Evolutionary conservation across 108 stramenopile genomes (phyloP).

Genomic region (Skeletonema tropicum): DNA sequence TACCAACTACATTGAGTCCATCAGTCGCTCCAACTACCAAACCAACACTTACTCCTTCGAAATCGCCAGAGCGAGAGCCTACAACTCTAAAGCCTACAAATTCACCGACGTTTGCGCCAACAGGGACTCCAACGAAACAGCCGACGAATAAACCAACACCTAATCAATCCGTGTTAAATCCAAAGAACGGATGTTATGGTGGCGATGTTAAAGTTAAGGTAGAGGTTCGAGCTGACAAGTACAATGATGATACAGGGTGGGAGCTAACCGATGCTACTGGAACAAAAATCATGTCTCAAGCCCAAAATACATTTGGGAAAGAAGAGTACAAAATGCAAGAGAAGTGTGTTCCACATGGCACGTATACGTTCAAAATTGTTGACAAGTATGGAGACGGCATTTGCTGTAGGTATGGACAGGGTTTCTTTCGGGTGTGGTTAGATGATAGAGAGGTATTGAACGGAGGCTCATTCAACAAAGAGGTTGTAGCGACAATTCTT

Average conservation of each 20-base stretch:
- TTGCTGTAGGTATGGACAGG: conserved; percentile 37
- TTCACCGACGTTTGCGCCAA: conserved; percentile 1
- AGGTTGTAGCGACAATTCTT: conserved; percentile 23
- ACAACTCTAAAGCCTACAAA: not conserved
- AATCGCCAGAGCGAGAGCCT: conserved; percentile 2
- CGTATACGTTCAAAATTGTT: conserved; percentile 39
- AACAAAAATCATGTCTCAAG: conserved; percentile 11
- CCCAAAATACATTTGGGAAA: conserved; percentile 9
- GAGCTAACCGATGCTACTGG: conserved; percentile 17
- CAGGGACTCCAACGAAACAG: conserved; percentile 10
- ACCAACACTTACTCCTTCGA: conserved; percentile 7
- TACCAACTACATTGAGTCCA: conserved; percentile 8
- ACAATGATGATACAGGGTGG: conserved; percentile 35
- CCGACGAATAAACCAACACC: conserved; percentile 42
- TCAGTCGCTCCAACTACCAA: conserved; percentile 12
- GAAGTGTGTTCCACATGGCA: conserved; percentile 38
- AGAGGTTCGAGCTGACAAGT: conserved; percentile 41
- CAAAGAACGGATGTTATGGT: conserved; percentile 38
- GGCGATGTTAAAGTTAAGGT: conserved; percentile 36
- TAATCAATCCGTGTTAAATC: conserved; percentile 13
- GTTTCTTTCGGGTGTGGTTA: conserved; percentile 12
- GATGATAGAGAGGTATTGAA: conserved; percentile 21
- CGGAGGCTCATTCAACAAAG: conserved; percentile 19
- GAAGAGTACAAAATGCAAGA: conserved; percentile 19
- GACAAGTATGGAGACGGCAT: conserved; percentile 48